Evolutionary conservation across 2,329 filamentous ascomycete genomes (phyloP).

Genomic region (Verticillium longisporum): DNA sequence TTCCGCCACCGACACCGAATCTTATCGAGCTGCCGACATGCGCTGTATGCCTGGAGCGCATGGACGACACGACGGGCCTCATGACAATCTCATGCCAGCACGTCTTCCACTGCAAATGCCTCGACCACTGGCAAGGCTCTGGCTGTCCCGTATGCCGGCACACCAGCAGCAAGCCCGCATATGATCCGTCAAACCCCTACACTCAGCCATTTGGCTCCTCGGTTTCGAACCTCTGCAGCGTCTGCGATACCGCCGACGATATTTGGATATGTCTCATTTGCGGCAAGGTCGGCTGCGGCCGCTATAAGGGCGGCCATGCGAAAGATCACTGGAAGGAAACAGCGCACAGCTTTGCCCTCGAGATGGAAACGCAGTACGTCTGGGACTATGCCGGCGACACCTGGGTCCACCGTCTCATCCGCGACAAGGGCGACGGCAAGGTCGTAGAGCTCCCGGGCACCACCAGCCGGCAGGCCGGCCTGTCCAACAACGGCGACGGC

Average conservation of each 20-base stretch:
- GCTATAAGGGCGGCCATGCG: constrained; percentile 89
- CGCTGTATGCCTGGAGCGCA: constrained; percentile 91
- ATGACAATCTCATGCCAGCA: constrained; percentile 96
- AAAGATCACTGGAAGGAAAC: constrained; percentile 91
- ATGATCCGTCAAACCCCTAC: constrained; percentile 42
- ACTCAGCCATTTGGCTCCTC: constrained; percentile 51
- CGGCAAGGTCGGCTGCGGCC: constrained; percentile 84
- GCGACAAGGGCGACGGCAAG: constrained; percentile 88
- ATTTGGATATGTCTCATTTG: constrained; percentile 96
- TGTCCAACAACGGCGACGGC: constrained; percentile 13
- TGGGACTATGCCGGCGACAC: constrained; percentile 97
- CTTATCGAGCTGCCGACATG: constrained; percentile 91
- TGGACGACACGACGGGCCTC: constrained; percentile 94
- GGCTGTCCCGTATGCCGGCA: constrained; percentile 95
- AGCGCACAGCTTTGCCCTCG: constrained; percentile 84
- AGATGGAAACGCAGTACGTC: constrained; percentile 87
- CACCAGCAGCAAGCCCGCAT: constrained; percentile 46
- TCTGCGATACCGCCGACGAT: constrained; percentile 74
- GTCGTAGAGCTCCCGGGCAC: constrained; percentile 77
- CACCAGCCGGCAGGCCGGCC: constrained; percentile 15
- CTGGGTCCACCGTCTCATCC: constrained; percentile 92
- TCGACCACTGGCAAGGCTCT: constrained; percentile 91
- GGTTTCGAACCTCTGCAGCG: constrained; percentile 65
- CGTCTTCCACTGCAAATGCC: constrained; percentile 92
- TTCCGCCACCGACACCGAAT: constrained; percentile 66